phyloP scores from a whole-genome alignment of 2,329 filamentous ascomycete genomes.

The Penicillium sp. region DNA sequence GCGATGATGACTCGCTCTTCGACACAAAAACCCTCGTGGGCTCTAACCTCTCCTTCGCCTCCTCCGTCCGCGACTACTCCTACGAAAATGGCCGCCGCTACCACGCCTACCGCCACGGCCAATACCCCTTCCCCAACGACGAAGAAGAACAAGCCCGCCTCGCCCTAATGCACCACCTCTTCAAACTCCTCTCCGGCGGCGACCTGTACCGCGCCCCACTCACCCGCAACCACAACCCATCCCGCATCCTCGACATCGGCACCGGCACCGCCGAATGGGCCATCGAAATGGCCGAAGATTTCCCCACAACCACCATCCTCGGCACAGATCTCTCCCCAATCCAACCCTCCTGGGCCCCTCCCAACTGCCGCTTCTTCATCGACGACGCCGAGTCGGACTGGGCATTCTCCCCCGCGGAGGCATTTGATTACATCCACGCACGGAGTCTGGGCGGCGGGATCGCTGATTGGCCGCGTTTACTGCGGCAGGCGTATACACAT shows the following conservation, averaged over 20 bases:
- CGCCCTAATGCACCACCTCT: slow-evolving; percentile 49
- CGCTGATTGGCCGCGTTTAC: slow-evolving; percentile 40
- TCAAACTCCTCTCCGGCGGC: slow-evolving; percentile 43
- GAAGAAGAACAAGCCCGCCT: slow-evolving; percentile 53
- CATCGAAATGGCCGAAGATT: slow-evolving; percentile 53
- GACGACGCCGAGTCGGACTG: slow-evolving; percentile 51
- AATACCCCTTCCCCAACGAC: slow-evolving; percentile 53
- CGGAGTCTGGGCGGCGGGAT: slow-evolving; percentile 47
- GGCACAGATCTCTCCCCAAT: slow-evolving; percentile 46
- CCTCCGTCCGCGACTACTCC: slow-evolving; percentile 47
- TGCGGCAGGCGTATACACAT: slow-evolving; percentile 41
- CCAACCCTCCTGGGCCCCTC: slow-evolving; percentile 51
- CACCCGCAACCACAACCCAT: slow-evolving; percentile 19
- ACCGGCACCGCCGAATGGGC: slow-evolving; percentile 45
- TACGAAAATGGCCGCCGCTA: slow-evolving; percentile 53
- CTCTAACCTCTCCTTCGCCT: slow-evolving; percentile 49
- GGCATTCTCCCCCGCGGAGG: slow-evolving; percentile 45
- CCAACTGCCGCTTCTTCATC: slow-evolving; percentile 59
- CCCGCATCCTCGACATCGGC: slow-evolving; percentile 42
- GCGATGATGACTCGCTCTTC: slow-evolving; percentile 44
- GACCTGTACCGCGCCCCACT: slow-evolving; percentile 50
- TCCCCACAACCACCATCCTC: slow-evolving; percentile 44
- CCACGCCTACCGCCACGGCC: slow-evolving; percentile 50
- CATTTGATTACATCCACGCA: slow-evolving; percentile 50
- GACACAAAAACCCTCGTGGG: slow-evolving; percentile 43